Base-by-base conservation (phyloP, 371 early-diverging fungal species). In the Apophysomyces elegans region DNA sequence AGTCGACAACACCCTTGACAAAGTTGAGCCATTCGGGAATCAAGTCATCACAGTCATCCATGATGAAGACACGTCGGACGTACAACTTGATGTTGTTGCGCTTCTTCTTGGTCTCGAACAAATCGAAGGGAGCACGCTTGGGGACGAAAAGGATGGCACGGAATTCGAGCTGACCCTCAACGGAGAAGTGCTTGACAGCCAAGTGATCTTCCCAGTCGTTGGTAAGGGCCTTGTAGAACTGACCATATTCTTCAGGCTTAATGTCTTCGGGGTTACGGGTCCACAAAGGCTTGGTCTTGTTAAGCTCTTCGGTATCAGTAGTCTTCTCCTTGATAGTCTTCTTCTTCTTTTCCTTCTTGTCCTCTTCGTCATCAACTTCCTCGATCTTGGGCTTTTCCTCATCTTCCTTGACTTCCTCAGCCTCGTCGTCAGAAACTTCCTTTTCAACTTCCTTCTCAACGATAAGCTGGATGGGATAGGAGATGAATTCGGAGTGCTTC, bases 31-130 rank as follows among this genome's bases (percentile, higher is more conserved):
- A 91, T 70, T 78, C 84, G 62, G 85, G 93, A 70, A 86, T 80
- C 74, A 88, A 80, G 58, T 87, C 88, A 11, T 77, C 77, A 64
- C 91, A 82, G 69, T 94, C 94, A 69, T 93, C 95, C 72, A 93
- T 94, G 75, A 96, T 92, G 81, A 95, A 94, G 59, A 96, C 95
- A 72, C 93, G 91, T 43, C 88, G 84, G 39, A 92, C 92, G 78
- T 91, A 95, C 46, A 96, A 78, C 82, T 93, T 91, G 77, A 96
- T 88, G 84, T 90, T 91, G 75, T 86, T 83, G 63, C 90, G 86
- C 74, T 79, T 82, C 75, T 76, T 84, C 78, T 88, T 84, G 76
- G 91, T 85, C 57, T 85, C 80, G 67, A 83, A 83, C 76, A 83
- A 71, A 56, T 84, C 81, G 74, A 86, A 81, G 45, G 91, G 89